A percentile compares a stretch with the other conserved stretches of the same genome.
Evolutionary conservation across 345 rosid genomes (phyloP).

Genomic region (Psidium guajava): DNA sequence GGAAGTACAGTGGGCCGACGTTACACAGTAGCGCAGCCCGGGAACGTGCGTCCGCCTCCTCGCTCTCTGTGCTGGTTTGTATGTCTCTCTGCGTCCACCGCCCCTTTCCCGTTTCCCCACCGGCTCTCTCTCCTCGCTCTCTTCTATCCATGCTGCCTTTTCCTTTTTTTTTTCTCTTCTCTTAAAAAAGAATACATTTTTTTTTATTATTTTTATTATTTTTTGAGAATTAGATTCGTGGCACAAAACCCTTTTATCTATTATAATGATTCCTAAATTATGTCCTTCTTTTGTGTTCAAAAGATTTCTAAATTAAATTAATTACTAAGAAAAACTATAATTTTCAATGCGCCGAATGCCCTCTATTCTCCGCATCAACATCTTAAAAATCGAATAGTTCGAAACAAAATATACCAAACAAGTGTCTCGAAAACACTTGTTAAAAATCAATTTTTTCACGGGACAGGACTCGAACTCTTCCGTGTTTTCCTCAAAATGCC

Average conservation of each 20-base stretch:
- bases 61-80: not conserved
- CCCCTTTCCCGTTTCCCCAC: not conserved
- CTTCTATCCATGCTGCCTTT: not conserved
- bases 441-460: not conserved
- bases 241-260: not conserved
- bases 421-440: rapidly evolving
- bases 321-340: not conserved
- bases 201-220: rapidly evolving
- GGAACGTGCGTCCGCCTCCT: not conserved
- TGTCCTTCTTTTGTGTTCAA: too few relatives aligned
- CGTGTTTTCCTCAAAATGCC: rapidly evolving
- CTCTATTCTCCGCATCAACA: rapidly evolving
- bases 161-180: too few relatives aligned
- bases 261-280: not conserved
- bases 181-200: rapidly evolving
- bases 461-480: not conserved
- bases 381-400: rapidly evolving
- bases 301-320: not conserved
- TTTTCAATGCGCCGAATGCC: rapidly evolving
- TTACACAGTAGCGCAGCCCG: not conserved
- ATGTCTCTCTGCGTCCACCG: not conserved
- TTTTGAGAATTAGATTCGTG: not conserved
- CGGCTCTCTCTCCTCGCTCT: not conserved
- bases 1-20: not conserved
- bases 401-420: rapidly evolving